A percentile compares a stretch with the other conserved stretches of the same genome.
Conservation (phyloP, 1,139 yeast genomes). For the Kurtzmaniella quercitrusa region DNA sequence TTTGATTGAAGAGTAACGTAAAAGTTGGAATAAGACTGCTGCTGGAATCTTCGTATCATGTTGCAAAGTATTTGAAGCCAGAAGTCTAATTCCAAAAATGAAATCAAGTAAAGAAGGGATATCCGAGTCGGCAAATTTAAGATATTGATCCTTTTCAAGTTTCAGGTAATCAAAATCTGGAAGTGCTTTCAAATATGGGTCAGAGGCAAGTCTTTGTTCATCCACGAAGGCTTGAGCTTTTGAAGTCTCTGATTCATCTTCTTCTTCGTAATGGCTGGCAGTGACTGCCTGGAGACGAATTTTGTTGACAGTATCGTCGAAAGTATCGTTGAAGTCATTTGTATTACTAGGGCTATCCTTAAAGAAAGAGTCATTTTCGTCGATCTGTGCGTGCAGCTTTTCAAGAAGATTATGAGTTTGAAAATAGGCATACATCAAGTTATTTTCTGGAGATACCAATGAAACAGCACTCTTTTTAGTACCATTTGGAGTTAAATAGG, state of each 20-base stretch:
- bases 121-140: slow-evolving; percentile 64
- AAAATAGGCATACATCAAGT: slow-evolving; percentile 35
- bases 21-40: slow-evolving; percentile 60
- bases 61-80: slow-evolving; percentile 23
- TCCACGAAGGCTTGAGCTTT: slow-evolving; percentile 24
- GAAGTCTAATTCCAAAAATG: slow-evolving; percentile 40
- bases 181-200: slow-evolving; percentile 24
- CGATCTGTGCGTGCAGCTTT: slow-evolving; percentile 20
- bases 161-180: slow-evolving; percentile 46
- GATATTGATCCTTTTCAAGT: slow-evolving; percentile 42
- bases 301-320: slow-evolving; percentile 38
- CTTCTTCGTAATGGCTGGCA: slow-evolving; percentile 11
- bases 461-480: slow-evolving; percentile 29
- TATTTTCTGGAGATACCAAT: slow-evolving; percentile 28
- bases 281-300: slow-evolving; percentile 50
- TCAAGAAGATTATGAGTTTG: slow-evolving; percentile 32
- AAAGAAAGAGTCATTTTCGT: slow-evolving; percentile 15
- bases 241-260: slow-evolving; percentile 20
- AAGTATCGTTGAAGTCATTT: slow-evolving; percentile 28
- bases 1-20: slow-evolving; percentile 59
- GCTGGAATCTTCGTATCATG: slow-evolving; percentile 67
- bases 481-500: slow-evolving; percentile 24
- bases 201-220: slow-evolving; percentile 25
- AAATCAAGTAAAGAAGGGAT: slow-evolving; percentile 58
- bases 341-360: slow-evolving; percentile 17